Percentiles rank a stretch among this genome's conserved stretches.
Evolutionary conservation across 2,329 filamentous ascomycete genomes (phyloP).

Genomic region (Rosellinia necatrix): DNA sequence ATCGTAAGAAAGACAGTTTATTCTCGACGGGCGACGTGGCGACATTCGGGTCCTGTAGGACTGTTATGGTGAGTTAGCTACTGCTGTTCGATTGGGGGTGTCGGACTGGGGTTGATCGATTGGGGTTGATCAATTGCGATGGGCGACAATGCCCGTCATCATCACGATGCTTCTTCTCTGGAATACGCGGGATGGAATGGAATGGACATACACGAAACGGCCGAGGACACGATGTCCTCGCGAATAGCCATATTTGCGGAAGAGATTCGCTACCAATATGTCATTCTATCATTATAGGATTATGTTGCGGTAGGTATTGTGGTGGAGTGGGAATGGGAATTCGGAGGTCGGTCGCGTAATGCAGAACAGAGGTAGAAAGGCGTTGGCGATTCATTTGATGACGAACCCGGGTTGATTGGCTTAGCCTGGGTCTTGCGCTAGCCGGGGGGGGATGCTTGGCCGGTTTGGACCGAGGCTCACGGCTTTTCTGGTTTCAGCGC

Average conservation of each 20-base stretch:
- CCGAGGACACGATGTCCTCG: conserved; percentile 66
- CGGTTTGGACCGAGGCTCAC: conserved; percentile 35
- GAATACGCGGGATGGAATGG: neutral
- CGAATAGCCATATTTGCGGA: conserved; percentile 74
- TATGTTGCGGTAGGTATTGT: neutral
- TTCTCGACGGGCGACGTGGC: conserved; percentile 89
- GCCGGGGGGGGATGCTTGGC: conserved; percentile 10
- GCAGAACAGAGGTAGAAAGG: conserved; percentile 7
- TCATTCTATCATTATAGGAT: conserved; percentile 16
- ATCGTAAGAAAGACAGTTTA: conserved; percentile 87
- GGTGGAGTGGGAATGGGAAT: neutral
- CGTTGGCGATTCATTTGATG: conserved; percentile 27
- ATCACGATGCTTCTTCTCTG: neutral
- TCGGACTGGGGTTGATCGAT: too few relatives aligned
- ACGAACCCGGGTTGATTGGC: conserved; percentile 25
- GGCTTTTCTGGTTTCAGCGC: conserved; percentile 5
- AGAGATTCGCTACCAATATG: conserved; percentile 21
- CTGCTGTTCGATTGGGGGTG: conserved; percentile 7
- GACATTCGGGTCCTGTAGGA: conserved; percentile 93
- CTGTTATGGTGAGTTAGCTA: conserved; percentile 49
- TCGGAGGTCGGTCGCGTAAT: neutral
- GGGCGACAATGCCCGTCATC: neutral
- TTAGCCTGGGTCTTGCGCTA: neutral
- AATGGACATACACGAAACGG: conserved; percentile 38
- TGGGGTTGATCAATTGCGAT: too few relatives aligned